These are phyloP conservation scores for Rhizophagus sp. DNA, from an alignment of 192 early-diverging fungal species.

Conservation along the genomic window DNA sequence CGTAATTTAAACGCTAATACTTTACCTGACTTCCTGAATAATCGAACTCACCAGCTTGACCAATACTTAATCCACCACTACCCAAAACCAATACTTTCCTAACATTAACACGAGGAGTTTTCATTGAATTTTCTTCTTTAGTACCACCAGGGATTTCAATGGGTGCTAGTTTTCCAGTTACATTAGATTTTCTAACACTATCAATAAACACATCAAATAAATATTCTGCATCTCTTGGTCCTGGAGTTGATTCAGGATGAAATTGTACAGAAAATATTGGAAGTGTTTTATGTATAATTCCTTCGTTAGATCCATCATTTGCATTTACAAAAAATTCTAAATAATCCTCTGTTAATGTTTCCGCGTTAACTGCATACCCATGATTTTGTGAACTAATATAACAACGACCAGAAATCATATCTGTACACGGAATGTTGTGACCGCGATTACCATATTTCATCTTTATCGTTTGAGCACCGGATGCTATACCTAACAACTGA, in stretches of 20 bases:
- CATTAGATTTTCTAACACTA: conserved; percentile 67
- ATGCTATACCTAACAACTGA: conserved; percentile 91
- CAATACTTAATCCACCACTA: conserved; percentile 93
- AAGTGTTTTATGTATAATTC: conserved; percentile 86
- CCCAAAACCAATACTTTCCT: conserved; percentile 93
- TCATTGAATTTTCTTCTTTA: conserved; percentile 42
- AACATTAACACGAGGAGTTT: conserved; percentile 54
- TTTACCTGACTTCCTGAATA: conserved; percentile 75
- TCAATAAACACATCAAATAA: conserved; percentile 95
- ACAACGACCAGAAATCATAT: conserved; percentile 93
- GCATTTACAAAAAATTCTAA: conserved; percentile 96
- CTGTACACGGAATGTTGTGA: conserved; percentile 99
- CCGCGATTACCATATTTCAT: conserved; percentile 99
- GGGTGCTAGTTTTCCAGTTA: conserved; percentile 70
- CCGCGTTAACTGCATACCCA: conserved; percentile 91
- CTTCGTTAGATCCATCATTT: conserved; percentile 99
- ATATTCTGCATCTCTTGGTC: conserved; percentile 96
- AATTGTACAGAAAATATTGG: conserved; percentile 99
- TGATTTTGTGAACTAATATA: conserved; percentile 99
- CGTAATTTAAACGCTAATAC: background rate
- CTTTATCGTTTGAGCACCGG: conserved; percentile 91
- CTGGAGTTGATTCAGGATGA: conserved; percentile 96
- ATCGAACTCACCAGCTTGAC: conserved; percentile 99
- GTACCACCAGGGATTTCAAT: conserved; percentile 67
- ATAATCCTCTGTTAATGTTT: conserved; percentile 70